A percentile compares a stretch with the other conserved stretches of the same genome.
Evolutionary conservation across 768 basidiomycete genomes (phyloP).

Genomic region (Boletus pseudopeckii): DNA sequence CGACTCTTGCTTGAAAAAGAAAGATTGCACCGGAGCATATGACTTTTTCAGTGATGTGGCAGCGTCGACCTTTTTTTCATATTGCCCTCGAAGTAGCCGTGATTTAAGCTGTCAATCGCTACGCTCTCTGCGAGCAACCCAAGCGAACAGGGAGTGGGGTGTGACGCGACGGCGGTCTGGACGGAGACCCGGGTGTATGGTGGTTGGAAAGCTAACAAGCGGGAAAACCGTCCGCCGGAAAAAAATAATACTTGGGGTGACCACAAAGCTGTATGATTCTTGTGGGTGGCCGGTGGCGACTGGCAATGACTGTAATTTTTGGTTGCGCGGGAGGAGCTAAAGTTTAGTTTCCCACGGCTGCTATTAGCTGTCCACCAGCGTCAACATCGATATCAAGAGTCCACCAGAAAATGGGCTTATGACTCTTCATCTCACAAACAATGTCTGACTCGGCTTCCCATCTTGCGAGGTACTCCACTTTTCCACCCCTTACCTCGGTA

Average conservation of each 20-base stretch:
- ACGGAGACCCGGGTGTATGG: neutral
- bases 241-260: neutral
- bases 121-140: neutral
- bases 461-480: conserved; percentile 33
- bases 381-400: conserved; percentile 14
- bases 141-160: neutral
- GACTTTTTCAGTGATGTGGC: conserved; percentile 1
- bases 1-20: conserved; percentile 12
- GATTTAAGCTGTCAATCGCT: neutral
- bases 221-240: neutral
- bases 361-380: conserved; percentile 11
- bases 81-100: neutral
- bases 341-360: conserved; percentile 30
- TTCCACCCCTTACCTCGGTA: conserved; percentile 1
- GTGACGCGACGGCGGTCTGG: neutral
- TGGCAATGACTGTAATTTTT: too few species aligned
- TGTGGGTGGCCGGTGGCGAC: too few species aligned
- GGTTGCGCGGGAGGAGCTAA: too few species aligned
- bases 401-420: conserved; percentile 25
- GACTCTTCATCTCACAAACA: conserved; percentile 8
- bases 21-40: conserved; percentile 6
- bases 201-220: neutral
- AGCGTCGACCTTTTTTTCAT: neutral
- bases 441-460: conserved; percentile 42
- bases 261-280: too few species aligned